Base-by-base conservation (phyloP, 495 filamentous ascomycete genomes). In the Penicillium herquei region DNA sequence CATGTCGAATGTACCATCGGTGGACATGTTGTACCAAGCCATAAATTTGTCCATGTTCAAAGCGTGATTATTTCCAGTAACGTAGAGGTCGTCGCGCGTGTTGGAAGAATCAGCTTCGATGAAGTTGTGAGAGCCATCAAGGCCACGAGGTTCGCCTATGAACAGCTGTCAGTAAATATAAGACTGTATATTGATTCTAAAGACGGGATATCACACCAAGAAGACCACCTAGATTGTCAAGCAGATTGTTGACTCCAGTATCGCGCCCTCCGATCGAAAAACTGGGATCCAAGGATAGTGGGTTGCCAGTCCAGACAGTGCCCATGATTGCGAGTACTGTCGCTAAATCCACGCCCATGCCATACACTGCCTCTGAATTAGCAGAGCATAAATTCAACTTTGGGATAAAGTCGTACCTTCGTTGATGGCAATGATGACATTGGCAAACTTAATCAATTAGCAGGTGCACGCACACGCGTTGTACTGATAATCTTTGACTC, bases 101-200 rank as follows among this genome's bases (percentile, higher is more conserved):
- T 82, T 73, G 35, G 81, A 85, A 11, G 69, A 76, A 62, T 87
- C 82, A 6, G 70, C 58, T 64, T 86, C 83, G 58, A 79, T 79
- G 33, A 80, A 78, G 62, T 79, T 82, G 59, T 85, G 83, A 4
- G 74, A 80, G 46, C 78, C 78, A 41, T 69, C 72, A 6, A 86
- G 65, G 17, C 81, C 80, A 41, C 68, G 63, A 13, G 78, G 76
- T 14, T 65, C 56, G 30, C 68, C 68, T 71, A 39, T 32, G 2
- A 42, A 7, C 31, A 30, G 13, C 6, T 34, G 16, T 57, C 7
- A 52, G 34, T 52, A 12, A 13, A 3, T 11, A 5, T 41, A 9
- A 10, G 13, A n/a, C 6, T 13, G 6, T 16, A 2, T 3, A 5
- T 9, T 31, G 13, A 13, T 39, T 30, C 7, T 3, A 33, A 26